Evolutionary conservation across 2,329 filamentous ascomycete genomes (phyloP), one percentile per base, ranked within the genome.

Genomic region (Penicillium freii): DNA sequence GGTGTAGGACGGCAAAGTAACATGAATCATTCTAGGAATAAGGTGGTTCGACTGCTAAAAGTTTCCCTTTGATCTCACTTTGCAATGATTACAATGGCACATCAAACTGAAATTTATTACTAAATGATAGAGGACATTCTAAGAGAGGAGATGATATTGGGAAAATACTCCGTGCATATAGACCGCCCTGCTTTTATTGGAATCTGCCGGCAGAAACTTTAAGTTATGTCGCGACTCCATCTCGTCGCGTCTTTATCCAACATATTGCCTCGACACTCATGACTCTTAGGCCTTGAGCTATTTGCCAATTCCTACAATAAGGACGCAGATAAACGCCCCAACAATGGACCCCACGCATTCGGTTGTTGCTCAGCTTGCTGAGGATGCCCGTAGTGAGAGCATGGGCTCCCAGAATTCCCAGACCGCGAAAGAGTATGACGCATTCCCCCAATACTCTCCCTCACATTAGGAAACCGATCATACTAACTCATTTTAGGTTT

Each of bases 361-460:
- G 15, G 31, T 36, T 8, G 54, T 54, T 27, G 42, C 39, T 33
- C 50, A 65, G 10, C 31, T 57, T n/a, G 57, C 51, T 29, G 64
- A 61, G 11, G 56, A 50, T 33, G 60, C 58, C 36, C 72, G 73
- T 33, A 71, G 74, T 51, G 72, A 71, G 56, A 77, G 75, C 65
- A 67, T 75, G 56, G 66, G 65, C 47, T 86, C 84, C 0, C 80
- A 86, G 47, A 78, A 82, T 54, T 91, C 88, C 1, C 88, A 91
- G 66, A 91, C 88, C 17, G 88, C 88, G 33, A 86, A 85, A 59
- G 87, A 91, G 84, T 89, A 78, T 61, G 69, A 21, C 17, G 15
- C 21, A 25, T 48, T 19, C 10, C 21, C 51, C 51, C 36, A 56
- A 38, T 15, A 25, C 13, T 38, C 19, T 13, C 31, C 25, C 17